Conservation (phyloP, 2,329 filamentous ascomycete genomes). For the Metarhizium brunneum region DNA sequence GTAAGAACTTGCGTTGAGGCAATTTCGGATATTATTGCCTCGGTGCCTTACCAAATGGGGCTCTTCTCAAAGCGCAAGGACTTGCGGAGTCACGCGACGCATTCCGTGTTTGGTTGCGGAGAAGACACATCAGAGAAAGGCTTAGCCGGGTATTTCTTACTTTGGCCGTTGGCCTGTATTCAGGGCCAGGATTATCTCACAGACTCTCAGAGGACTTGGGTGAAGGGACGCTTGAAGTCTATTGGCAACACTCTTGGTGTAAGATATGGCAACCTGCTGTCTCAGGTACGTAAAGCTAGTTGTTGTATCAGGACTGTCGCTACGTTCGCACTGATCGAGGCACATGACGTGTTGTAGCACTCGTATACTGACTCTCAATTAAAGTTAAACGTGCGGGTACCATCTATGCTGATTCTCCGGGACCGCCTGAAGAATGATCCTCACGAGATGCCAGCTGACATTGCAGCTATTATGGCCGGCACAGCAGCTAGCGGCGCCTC, state of each 20-base stretch:
- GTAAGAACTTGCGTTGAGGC: constrained; percentile 38
- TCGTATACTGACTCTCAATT: background rate
- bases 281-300: constrained; percentile 29
- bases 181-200: constrained; percentile 48
- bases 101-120: constrained; percentile 38
- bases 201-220: constrained; percentile 46
- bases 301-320: background rate
- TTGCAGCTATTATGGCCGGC: background rate
- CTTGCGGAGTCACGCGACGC: constrained; percentile 25
- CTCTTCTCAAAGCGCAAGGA: constrained; percentile 40
- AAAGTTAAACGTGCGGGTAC: constrained; percentile 47
- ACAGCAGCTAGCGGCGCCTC: background rate
- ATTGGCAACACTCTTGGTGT: constrained; percentile 47
- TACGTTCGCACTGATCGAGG: constrained; percentile 1
- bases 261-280: constrained; percentile 45
- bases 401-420: constrained; percentile 50
- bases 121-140: constrained; percentile 41
- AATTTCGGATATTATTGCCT: constrained; percentile 49
- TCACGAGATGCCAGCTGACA: background rate
- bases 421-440: constrained; percentile 21
- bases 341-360: background rate
- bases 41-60: constrained; percentile 49
- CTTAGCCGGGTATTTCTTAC: constrained; percentile 47
- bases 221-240: constrained; percentile 40
- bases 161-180: constrained; percentile 46